phyloP scores from a whole-genome alignment of 2,329 filamentous ascomycete species.

The Kalaharituber pfeilii region DNA sequence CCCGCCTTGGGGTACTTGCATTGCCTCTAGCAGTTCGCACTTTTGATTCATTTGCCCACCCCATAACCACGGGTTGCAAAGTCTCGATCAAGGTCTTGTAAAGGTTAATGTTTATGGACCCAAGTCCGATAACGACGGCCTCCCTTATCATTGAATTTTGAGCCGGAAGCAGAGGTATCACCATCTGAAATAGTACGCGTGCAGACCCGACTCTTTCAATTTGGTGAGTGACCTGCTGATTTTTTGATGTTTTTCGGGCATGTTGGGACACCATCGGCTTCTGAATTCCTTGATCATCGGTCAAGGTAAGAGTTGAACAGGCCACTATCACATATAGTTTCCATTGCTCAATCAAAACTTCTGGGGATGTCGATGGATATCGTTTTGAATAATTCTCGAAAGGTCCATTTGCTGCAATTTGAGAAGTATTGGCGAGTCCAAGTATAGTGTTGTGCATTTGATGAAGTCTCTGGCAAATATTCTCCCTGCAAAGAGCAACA shows the following conservation, averaged over 20 bases:
- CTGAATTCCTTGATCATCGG: constrained; percentile 48
- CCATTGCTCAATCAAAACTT: constrained; percentile 90
- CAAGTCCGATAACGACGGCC: constrained; percentile 77
- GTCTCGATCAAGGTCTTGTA: constrained; percentile 84
- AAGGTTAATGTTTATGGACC: constrained; percentile 86
- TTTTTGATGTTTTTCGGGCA: constrained; percentile 63
- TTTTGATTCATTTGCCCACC: constrained; percentile 57
- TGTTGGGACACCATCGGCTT: constrained; percentile 52
- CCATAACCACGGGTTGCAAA: constrained; percentile 58
- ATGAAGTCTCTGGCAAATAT: constrained; percentile 78
- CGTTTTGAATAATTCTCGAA: background rate
- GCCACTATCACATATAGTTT: constrained; percentile 94
- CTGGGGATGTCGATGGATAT: constrained; percentile 43
- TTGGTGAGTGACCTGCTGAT: constrained; percentile 39
- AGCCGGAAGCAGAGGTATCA: constrained; percentile 72
- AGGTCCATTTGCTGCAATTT: constrained; percentile 28
- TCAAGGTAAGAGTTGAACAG: constrained; percentile 66
- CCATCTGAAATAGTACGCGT: constrained; percentile 70
- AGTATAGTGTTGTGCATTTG: constrained; percentile 84
- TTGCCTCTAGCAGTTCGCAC: constrained; percentile 72
- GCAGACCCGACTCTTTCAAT: constrained; percentile 69
- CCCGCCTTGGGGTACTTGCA: constrained; percentile 63
- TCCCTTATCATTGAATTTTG: constrained; percentile 67
- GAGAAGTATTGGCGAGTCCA: constrained; percentile 53
- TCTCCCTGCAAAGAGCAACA: constrained; percentile 73